phyloP scores from a whole-genome alignment of 2,329 filamentous ascomycete genomes.

The Cladosporium sp. region DNA sequence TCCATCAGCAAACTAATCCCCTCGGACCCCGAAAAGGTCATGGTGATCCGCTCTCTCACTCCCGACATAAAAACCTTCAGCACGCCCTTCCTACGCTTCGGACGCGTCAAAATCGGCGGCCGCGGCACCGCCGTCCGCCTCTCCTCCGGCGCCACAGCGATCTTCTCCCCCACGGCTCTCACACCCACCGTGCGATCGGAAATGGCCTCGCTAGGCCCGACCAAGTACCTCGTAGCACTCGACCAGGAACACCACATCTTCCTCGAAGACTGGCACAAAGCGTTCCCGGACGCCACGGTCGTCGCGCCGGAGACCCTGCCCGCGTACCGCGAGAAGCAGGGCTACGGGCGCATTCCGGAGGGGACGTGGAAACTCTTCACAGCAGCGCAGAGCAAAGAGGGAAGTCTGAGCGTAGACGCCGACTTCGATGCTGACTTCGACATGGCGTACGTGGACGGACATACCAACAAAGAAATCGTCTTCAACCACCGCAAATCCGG shows the following conservation, averaged over 20 bases:
- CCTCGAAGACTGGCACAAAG: slow-evolving; percentile 75
- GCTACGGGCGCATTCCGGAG: slow-evolving; percentile 29
- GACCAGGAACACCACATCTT: slow-evolving; percentile 97
- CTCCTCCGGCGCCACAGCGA: slow-evolving; percentile 69
- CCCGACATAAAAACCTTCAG: slow-evolving; percentile 75
- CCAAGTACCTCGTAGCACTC: slow-evolving; percentile 80
- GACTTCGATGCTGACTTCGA: slow-evolving; percentile 89
- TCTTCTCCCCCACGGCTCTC: slow-evolving; percentile 88
- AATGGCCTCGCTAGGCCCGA: slow-evolving; percentile 55
- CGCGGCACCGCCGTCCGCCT: slow-evolving; percentile 83
- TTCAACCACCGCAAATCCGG: slow-evolving; percentile 76
- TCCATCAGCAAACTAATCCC: slow-evolving; percentile 37
- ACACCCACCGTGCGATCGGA: slow-evolving; percentile 69
- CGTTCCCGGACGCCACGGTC: slow-evolving; percentile 73
- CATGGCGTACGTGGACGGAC: slow-evolving; percentile 72
- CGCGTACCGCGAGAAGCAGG: slow-evolving; percentile 63
- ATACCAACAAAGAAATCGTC: slow-evolving; percentile 83
- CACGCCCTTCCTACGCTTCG: slow-evolving; percentile 79
- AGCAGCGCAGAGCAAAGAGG: slow-evolving; percentile 32
- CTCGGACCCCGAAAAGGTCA: slow-evolving; percentile 71
- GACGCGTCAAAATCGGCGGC: slow-evolving; percentile 76
- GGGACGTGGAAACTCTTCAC: slow-evolving; percentile 51
- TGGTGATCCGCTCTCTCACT: slow-evolving; percentile 84
- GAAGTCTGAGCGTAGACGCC: slow-evolving; percentile 51
- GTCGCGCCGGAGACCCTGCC: slow-evolving; percentile 78